Percentiles rank a stretch among this genome's conserved stretches.
Conservation (phyloP, 495 filamentous ascomycete species). For the Neurospora terricola region DNA sequence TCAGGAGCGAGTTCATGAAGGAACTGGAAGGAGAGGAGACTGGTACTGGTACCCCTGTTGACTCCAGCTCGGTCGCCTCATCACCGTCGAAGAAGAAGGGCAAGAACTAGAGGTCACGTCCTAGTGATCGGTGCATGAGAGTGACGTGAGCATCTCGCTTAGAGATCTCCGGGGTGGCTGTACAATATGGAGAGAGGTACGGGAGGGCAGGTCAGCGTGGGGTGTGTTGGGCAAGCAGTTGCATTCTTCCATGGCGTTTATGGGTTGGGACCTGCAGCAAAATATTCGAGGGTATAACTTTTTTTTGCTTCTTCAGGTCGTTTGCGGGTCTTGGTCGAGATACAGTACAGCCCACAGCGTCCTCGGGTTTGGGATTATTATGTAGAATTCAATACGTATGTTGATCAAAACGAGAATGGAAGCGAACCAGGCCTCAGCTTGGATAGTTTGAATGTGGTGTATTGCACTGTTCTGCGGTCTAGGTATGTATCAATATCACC, state of each 20-base stretch:
- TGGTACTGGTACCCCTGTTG: neutral
- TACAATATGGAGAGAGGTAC: slow-evolving; percentile 10
- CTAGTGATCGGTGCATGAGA: neutral
- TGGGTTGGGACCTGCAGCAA: slow-evolving; percentile 10
- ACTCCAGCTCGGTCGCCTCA: neutral
- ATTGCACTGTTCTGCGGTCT: neutral
- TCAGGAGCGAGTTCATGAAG: slow-evolving; percentile 73
- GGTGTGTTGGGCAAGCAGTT: neutral
- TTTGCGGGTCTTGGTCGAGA: neutral
- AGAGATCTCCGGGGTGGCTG: neutral
- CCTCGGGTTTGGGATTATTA: neutral
- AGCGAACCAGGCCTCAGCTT: neutral
- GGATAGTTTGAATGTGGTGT: neutral
- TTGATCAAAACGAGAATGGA: neutral
- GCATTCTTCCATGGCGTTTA: slow-evolving; percentile 24
- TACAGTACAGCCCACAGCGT: neutral
- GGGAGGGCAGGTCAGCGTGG: neutral
- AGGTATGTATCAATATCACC: neutral
- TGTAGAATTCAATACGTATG: neutral
- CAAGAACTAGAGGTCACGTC: slow-evolving; percentile 50
- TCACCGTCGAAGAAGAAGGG: slow-evolving; percentile 55
- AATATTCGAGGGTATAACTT: neutral
- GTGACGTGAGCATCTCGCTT: neutral
- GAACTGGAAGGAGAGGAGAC: slow-evolving; percentile 54
- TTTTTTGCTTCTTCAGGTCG: slow-evolving; percentile 1